Evolutionary conservation across 2,329 filamentous ascomycete genomes (phyloP), one percentile per base, ranked within the genome.

Genomic region (Xylariaceae sp.): DNA sequence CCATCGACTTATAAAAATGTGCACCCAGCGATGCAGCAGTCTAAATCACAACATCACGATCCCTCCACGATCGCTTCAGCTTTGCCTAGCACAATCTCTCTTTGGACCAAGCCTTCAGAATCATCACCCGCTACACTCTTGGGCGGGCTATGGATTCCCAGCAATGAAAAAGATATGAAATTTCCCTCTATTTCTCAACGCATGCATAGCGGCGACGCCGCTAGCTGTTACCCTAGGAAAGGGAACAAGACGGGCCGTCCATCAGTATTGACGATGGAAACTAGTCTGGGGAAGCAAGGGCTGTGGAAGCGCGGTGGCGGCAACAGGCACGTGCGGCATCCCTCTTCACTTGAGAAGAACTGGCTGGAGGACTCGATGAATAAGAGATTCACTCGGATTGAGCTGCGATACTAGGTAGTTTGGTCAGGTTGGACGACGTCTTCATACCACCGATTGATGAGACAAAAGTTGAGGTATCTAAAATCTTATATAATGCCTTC

Each of bases 301-400:
- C 53, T 70, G 45, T 72, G 70, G 70, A 66, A 56, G 21, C 66
- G 56, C 31, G 16, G 39, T 4, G 39, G 17, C 14, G 43, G 23
- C 16, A 26, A 26, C 9, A 41, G n/a, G 16, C 26, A 39, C 14
- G n/a, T 39, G 14, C 29, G 28, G 4, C 58, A 58, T 11, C 41
- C 54, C 24, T 61, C 54, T 24, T 43, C 16, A 23, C 31, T 39
- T 16, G 39, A 61, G 26, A 67, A 62, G 34, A 63, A 69, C 37
- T 69, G 68, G 68, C 31, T 69, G 12, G 64, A 69, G 4, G 63
- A 64, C 41, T 62, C 58, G 19, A 63, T 58, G 51, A 66, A 67
- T 33, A 64, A 64, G 53, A 62, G 64, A n/a, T 67, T 68, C 49
- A 48, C 61, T 16, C 64, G 65, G 37, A 54, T 69, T 43, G 65